Base-by-base conservation (phyloP, 495 filamentous ascomycete genomes). In the Aspergillus sclerotioniger region DNA sequence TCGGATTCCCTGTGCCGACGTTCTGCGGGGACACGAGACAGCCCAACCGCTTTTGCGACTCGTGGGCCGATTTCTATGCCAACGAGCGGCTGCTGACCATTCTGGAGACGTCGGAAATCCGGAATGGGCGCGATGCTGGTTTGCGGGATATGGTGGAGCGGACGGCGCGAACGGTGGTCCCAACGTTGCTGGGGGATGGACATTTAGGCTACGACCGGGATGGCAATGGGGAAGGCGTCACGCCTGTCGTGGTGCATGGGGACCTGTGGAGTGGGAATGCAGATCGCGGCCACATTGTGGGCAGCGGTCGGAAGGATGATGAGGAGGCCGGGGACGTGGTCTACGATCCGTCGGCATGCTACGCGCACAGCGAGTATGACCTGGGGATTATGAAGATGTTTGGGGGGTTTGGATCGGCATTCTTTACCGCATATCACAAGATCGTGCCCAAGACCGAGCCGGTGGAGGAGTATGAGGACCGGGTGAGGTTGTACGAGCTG, bases 321-420 rank as follows among this genome's bases (percentile, higher is more conserved):
- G 74, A 76, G n/a, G 82, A 77, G 6, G 74, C 75, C 0, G 88
- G 92, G 56, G 92, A 92, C 60, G 86, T 96, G 10, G 83, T 96
- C 4, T 96, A 87, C 74, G 92, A 96, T 72, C 86, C 91, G 19
- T 85, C 84, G 15, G 79, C 83, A 39, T 86, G 85, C 54, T 96
- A 92, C 72, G 90, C 84, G n/a, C 90, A 96, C 69, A 86, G 77
- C 15, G 92, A 96, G 78, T 96, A 85, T 75, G 92, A 96, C 67
- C 67, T 93, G 49, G 92, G 93, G 1, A 96, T 96, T 51, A 96
- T 96, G 92, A 81, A 81, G 56, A 92, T 98, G 90, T 96, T 96
- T 82, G 93, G 92, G 0, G 93, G 93, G 4, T 96, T 95, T 77
- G 86, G 86, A 17, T 66, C 70, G 0, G 66, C 60, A 6, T 96